These are phyloP conservation scores for Solanum microdontum DNA, from an alignment of 257 asterid genomes.

Conservation along the genomic window DNA sequence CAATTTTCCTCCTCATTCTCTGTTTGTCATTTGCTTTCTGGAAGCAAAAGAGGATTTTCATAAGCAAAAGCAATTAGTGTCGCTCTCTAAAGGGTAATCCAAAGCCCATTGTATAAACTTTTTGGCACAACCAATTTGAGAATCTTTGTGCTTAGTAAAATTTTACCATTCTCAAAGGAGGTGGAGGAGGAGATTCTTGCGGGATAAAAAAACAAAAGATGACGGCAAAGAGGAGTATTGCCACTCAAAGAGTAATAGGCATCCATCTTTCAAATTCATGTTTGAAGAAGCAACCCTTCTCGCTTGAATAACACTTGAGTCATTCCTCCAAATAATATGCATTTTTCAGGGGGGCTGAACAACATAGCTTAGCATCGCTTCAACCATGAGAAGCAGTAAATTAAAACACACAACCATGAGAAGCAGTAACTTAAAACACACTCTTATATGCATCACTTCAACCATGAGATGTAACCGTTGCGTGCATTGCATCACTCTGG, in stretches of 20 bases:
- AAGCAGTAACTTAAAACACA: not conserved
- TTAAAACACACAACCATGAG: not conserved
- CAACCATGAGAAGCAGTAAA: not conserved
- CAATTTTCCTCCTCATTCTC: not conserved
- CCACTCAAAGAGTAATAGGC: not conserved
- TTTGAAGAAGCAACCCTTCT: not conserved
- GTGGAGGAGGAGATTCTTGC: not conserved
- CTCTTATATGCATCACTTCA: not conserved
- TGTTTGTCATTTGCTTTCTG: not conserved
- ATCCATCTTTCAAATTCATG: not conserved
- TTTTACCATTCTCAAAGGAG: not conserved
- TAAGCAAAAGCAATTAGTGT: not conserved
- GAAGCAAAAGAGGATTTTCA: not conserved
- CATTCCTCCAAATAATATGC: not conserved
- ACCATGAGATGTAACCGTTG: not conserved
- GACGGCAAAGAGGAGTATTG: not conserved
- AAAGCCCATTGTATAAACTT: not conserved
- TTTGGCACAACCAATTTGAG: not conserved
- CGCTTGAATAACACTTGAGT: not conserved
- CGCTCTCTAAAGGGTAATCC: not conserved
- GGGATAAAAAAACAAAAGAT: not conserved
- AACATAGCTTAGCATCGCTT: not conserved
- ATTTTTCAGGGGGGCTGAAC: not conserved
- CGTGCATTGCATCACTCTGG: not conserved
- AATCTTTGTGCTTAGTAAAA: not conserved